Evolutionary conservation across 768 basidiomycete species (phyloP).

Genomic region (Auricularia sp.): DNA sequence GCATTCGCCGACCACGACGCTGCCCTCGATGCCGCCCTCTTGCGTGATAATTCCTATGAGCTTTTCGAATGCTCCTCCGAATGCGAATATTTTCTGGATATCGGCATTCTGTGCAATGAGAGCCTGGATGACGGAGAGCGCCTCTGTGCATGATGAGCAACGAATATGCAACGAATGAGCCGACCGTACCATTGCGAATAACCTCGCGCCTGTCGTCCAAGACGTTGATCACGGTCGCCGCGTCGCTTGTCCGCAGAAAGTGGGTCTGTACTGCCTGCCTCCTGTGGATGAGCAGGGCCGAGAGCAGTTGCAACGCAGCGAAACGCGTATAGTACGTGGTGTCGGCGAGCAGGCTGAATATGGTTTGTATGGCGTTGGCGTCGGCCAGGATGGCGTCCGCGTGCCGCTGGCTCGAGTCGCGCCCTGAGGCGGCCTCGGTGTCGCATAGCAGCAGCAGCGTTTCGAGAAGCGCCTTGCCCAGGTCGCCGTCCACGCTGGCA

Average conservation of each 20-base stretch:
- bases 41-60: conserved; percentile 78
- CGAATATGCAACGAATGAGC: neutral
- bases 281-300: conserved; percentile 71
- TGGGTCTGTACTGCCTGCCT: conserved; percentile 78
- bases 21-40: conserved; percentile 90
- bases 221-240: conserved; percentile 56
- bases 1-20: conserved; percentile 77
- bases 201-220: conserved; percentile 84
- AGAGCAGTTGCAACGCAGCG: conserved; percentile 72
- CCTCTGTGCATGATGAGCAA: conserved; percentile 42
- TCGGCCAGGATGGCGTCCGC: conserved; percentile 70
- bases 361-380: conserved; percentile 60
- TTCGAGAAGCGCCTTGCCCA: conserved; percentile 86
- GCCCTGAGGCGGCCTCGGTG: conserved; percentile 29
- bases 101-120: conserved; percentile 81
- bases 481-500: conserved; percentile 83
- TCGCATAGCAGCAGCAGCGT: conserved; percentile 82
- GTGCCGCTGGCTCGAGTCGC: conserved; percentile 74
- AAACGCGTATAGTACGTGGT: conserved; percentile 75
- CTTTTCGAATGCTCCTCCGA: conserved; percentile 94
- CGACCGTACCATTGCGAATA: conserved; percentile 66
- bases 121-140: conserved; percentile 69
- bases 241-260: conserved; percentile 69
- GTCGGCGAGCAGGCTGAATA: conserved; percentile 69
- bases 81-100: conserved; percentile 93